Evolutionary conservation across 352 stramenopile species (phyloP).

Genomic region (Phytophthora pistaciae): DNA sequence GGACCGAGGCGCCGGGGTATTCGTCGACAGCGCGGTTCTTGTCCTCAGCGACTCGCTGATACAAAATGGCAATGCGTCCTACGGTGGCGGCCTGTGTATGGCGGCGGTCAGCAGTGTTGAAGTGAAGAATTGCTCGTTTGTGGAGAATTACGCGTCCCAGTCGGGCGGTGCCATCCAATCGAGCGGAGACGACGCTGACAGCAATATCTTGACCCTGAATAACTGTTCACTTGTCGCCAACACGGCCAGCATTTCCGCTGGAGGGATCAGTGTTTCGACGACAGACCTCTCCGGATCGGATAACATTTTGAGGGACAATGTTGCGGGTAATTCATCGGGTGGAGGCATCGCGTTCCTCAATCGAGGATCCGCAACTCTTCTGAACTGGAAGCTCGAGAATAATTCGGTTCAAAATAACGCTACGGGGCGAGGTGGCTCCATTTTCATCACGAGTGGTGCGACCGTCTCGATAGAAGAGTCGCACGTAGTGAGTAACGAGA

Average conservation of each 20-base stretch:
- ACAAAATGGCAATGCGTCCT: constrained; percentile 21
- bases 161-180: constrained; percentile 38
- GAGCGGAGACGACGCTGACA: constrained; percentile 7
- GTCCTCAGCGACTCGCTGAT: constrained; percentile 23
- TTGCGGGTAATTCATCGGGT: constrained; percentile 23
- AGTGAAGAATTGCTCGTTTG: constrained; percentile 30
- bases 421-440: constrained; percentile 26
- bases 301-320: constrained; percentile 36
- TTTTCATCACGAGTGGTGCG: constrained; percentile 35
- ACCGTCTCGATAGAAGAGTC: constrained; percentile 39
- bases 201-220: constrained; percentile 27
- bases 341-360: constrained; percentile 41
- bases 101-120: constrained; percentile 25
- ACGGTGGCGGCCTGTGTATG: constrained; percentile 43
- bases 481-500: constrained; percentile 37
- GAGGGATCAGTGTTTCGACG: constrained; percentile 36
- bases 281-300: constrained; percentile 32
- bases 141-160: constrained; percentile 38
- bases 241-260: constrained; percentile 28
- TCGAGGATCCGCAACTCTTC: constrained; percentile 18
- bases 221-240: constrained; percentile 38
- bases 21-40: constrained; percentile 28
- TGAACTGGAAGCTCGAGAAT: constrained; percentile 44
- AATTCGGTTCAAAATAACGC: constrained; percentile 38
- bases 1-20: constrained; percentile 36